Base-by-base conservation (phyloP, 2,329 filamentous ascomycete species). In the Nannizzia gypsea region DNA sequence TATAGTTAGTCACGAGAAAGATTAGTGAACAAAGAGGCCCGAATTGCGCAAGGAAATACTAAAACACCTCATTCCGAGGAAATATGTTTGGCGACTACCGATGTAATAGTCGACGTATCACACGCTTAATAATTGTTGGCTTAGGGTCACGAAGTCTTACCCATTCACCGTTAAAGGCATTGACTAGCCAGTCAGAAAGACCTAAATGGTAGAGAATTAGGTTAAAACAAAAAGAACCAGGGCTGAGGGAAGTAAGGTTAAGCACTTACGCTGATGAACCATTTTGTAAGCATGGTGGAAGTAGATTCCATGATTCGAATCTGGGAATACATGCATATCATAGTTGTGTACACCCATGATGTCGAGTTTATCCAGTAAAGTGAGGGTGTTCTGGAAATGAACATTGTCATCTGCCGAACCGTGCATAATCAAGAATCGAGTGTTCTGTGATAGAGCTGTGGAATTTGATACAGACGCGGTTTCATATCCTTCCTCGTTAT, bases 141-240 rank as follows among this genome's bases (percentile, higher is more conserved):
- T 73, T 73, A 0, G 82, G 80, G 58, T 81, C 71, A 15, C 78
- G 74, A 17, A 80, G 82, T 55, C 78, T 77, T 56, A 92, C 77
- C 90, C 92, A 97, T 72, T 96, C 90, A 57, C 93, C 93, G 66
- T 97, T 97, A 72, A 99, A 99, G 1, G 93, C 93, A 71, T 96
- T 97, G 70, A 96, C 82, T 59, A 99, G 83, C 92, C 92, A 99
- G 71, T 89, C 91, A 61, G 69, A 77, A 64, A 79, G 74, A 59
- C 66, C 66, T 74, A 58, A 20, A 50, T 9, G 22, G 46, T 36
- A 3, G 36, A 42, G 56, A 50, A 56, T 20, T 31, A 56, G 24
- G 48, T 11, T 36, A 17, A 57, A 24, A 11, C 31, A 2, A 48
- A 15, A 11, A 17, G 5, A 13, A 2, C 44, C 8, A 46, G 5